These are phyloP conservation scores for Hysterangium stoloniferum DNA, from an alignment of 768 basidiomycete genomes.

Conservation along the genomic window DNA sequence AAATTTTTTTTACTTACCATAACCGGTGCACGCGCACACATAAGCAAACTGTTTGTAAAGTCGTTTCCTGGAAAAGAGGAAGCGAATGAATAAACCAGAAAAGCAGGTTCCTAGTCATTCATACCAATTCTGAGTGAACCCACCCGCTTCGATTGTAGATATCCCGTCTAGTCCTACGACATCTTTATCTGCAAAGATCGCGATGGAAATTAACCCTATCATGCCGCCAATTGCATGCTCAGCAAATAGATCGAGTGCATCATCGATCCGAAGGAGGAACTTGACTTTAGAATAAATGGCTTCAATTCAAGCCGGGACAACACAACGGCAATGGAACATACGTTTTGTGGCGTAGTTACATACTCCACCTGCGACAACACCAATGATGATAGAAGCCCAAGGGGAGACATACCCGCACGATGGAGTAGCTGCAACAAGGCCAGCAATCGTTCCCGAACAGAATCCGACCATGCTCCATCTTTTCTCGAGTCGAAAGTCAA, in stretches of 20 bases:
- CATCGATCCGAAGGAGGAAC: conserved; percentile 65
- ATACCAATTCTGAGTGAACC: conserved; percentile 62
- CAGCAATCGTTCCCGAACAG: conserved; percentile 86
- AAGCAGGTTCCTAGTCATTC: background rate
- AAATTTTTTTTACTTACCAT: conserved; percentile 23
- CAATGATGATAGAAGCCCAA: conserved; percentile 72
- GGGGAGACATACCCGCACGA: conserved; percentile 74
- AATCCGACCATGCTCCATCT: conserved; percentile 90
- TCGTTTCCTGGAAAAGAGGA: conserved; percentile 38
- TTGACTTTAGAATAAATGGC: conserved; percentile 41
- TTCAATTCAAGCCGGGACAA: conserved; percentile 12
- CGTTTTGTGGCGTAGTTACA: conserved; percentile 84
- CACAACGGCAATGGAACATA: conserved; percentile 25
- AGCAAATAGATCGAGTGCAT: conserved; percentile 88
- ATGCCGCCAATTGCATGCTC: conserved; percentile 85
- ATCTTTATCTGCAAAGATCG: conserved; percentile 59
- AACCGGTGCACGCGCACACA: conserved; percentile 47
- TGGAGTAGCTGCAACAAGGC: conserved; percentile 84
- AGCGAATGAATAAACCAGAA: background rate
- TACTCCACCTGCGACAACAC: conserved; percentile 59
- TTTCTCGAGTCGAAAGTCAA: conserved; percentile 72
- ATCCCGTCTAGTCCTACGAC: conserved; percentile 66
- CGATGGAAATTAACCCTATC: conserved; percentile 65
- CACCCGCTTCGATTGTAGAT: conserved; percentile 47
- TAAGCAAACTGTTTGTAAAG: conserved; percentile 72